Conservation (phyloP, 2,329 filamentous ascomycete species). For the Lecanoromycetidae sp. region DNA sequence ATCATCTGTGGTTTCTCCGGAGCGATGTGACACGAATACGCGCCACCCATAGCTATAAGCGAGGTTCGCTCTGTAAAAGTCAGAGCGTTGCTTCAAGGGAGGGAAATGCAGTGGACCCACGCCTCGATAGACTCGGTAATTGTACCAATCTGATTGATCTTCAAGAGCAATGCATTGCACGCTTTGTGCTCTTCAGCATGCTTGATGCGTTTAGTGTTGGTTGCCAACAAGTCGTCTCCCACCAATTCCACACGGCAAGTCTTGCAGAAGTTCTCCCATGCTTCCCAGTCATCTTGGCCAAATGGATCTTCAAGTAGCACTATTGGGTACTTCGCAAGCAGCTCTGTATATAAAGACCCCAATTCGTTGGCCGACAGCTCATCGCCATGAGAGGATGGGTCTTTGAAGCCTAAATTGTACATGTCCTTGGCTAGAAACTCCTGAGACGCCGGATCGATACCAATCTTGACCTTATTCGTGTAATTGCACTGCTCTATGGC, state of each 20-base stretch:
- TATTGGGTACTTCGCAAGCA: slow-evolving; percentile 92
- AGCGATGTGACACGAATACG: slow-evolving; percentile 34
- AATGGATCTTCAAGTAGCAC: slow-evolving; percentile 98
- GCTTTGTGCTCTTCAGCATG: slow-evolving; percentile 98
- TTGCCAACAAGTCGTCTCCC: slow-evolving; percentile 93
- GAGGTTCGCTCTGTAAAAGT: slow-evolving; percentile 23
- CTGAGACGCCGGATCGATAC: slow-evolving; percentile 97
- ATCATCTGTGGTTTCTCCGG: slow-evolving; percentile 33
- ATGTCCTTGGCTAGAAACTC: too few relatives aligned
- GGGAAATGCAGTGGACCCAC: too few relatives aligned
- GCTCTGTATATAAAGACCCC: slow-evolving; percentile 74
- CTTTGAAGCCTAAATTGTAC: too few relatives aligned
- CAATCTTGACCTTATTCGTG: slow-evolving; percentile 91
- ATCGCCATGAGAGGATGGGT: too few relatives aligned
- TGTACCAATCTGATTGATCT: slow-evolving; percentile 99
- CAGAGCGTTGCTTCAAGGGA: too few relatives aligned
- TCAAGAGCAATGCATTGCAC: slow-evolving; percentile 93
- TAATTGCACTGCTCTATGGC: slow-evolving; percentile 91
- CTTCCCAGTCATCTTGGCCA: slow-evolving; percentile 99
- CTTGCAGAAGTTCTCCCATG: slow-evolving; percentile 99
- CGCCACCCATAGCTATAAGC: slow-evolving; percentile 28
- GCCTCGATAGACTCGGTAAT: slow-evolving; percentile 98
- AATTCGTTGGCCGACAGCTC: too few relatives aligned
- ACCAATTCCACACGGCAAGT: slow-evolving; percentile 96
- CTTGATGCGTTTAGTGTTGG: slow-evolving; percentile 98